Evolutionary conservation across 169 alveolate species (phyloP), one percentile per base, ranked within the genome.

Genomic region (Cystoisospora suis): DNA sequence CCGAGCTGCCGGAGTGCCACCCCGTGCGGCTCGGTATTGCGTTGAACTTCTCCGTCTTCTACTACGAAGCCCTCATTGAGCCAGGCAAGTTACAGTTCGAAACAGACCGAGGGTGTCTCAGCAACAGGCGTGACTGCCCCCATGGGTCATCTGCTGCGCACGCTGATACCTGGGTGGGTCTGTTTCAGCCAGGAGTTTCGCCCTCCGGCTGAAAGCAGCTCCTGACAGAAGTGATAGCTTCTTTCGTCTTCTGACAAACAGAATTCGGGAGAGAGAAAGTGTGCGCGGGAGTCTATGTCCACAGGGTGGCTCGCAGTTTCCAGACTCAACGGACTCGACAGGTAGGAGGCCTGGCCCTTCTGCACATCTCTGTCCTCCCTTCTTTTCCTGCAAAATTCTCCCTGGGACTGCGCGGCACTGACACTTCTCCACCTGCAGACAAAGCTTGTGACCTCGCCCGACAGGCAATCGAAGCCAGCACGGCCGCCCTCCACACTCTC

Each of bases 381-480:
- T 36, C 32, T 1, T 29, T 32, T 23, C 23, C 2, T 23, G 65
- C 69, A 12, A 65, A 12, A 65, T n/a, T 0, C n/a, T 2, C n/a
- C n/a, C n/a, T n/a, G n/a, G n/a, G n/a, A n/a, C n/a, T n/a, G n/a
- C n/a, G n/a, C n/a, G n/a, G n/a, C n/a, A n/a, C n/a, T n/a, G n/a
- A n/a, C n/a, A n/a, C n/a, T n/a, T n/a, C n/a, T n/a, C n/a, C n/a
- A n/a, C n/a, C n/a, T 61, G 0, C 90, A 56, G 97, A 96, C 90
- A 98, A 97, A 95, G 99, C 99, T 49, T 97, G 99, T 93, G 98
- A 97, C 79, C 93, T 98, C 96, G 99, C 99, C 40, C 96, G 97
- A 85, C 95, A 95, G 56, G 98, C 99, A 38, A 97, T 97, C 93
- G 98, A 96, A 81, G 97, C 95, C 83, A 98, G 98, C 88, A 94